These are phyloP conservation scores for Mediolabrus comicus DNA, from an alignment of 108 stramenopile species.

Conservation along the genomic window DNA sequence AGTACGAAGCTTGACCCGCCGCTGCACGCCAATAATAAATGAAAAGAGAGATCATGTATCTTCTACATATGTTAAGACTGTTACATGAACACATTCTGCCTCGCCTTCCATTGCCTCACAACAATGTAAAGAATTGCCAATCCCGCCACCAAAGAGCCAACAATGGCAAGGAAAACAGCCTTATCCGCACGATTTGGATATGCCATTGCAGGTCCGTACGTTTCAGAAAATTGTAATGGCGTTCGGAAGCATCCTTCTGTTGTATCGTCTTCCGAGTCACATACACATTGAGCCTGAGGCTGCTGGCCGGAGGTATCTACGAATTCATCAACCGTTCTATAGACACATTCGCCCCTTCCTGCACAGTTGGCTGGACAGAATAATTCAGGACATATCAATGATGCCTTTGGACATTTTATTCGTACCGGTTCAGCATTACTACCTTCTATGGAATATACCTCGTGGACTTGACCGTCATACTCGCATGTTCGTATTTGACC, in stretches of 20 bases:
- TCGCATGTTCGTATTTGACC: slow-evolving; percentile 28
- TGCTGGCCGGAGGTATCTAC: slow-evolving; percentile 6
- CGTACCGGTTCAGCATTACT: slow-evolving; percentile 18
- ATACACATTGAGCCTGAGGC: slow-evolving; percentile 27
- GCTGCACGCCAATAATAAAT: neutral
- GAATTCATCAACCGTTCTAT: neutral
- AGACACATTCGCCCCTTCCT: slow-evolving; percentile 45
- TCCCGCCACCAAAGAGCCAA: slow-evolving; percentile 35
- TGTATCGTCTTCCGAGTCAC: slow-evolving; percentile 26
- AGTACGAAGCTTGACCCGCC: slow-evolving; percentile 5
- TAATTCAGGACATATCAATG: slow-evolving; percentile 40
- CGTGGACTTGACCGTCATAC: slow-evolving; percentile 43
- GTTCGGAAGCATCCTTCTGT: slow-evolving; percentile 34
- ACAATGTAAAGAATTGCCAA: slow-evolving; percentile 30
- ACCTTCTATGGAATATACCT: slow-evolving; percentile 7
- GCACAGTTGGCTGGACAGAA: slow-evolving; percentile 47
- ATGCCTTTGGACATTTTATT: slow-evolving; percentile 48
- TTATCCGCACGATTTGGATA: slow-evolving; percentile 29
- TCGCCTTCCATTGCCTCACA: slow-evolving; percentile 43
- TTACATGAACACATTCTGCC: slow-evolving; percentile 46
- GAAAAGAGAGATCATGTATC: neutral
- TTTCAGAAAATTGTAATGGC: slow-evolving; percentile 14
- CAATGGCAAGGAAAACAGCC: slow-evolving; percentile 36
- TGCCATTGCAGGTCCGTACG: slow-evolving; percentile 9
- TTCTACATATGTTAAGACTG: neutral